Evolutionary conservation across 805 yeast species (phyloP), one percentile per base, ranked within the genome.

Genomic region (Vanderwaltozyma verrucispora): DNA sequence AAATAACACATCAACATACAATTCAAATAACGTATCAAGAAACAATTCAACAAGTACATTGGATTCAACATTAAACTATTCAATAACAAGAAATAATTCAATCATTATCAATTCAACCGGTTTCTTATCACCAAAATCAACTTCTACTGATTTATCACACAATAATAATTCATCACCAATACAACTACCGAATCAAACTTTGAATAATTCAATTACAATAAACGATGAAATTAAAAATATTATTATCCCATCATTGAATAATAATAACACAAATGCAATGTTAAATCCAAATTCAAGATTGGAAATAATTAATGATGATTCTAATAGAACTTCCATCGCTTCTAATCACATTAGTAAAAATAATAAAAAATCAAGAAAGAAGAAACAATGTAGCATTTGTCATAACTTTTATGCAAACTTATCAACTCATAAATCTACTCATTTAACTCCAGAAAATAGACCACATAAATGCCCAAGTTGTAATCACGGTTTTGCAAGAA

Each of bases 351-450:
- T n/a, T n/a, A n/a, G n/a, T n/a, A n/a, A n/a, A 21, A 21, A 6
- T 16, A 21, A 21, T 9, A 21, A 65, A 41, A 62, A 60, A 38
- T 74, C 74, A 19, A 64, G 85, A 38, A 74, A 72, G 59, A 80
- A 77, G 68, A 71, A 77, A 54, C 80, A 77, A 59, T 81, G 92
- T 51, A 79, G 82, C 0, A 75, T 74, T 37, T 81, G 92, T 54
- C 69, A 67, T 44, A 65, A 74, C 38, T 77, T 65, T 51, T 87
- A 80, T 58, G 74, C 85, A 39, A 87, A 86, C 54, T 64, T 86
- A 48, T 84, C 89, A 19, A 85, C 95, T 6, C 95, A 83, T 59
- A 76, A 75, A 56, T 74, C 87, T 1, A 81, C 86, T 14, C 95
- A 83, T 56, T 59, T 79, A 35, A 75, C 77, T 38, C 83, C 80